phyloP scores from a whole-genome alignment of 2,329 filamentous ascomycete species.

The Ceratocystis colombiana region DNA sequence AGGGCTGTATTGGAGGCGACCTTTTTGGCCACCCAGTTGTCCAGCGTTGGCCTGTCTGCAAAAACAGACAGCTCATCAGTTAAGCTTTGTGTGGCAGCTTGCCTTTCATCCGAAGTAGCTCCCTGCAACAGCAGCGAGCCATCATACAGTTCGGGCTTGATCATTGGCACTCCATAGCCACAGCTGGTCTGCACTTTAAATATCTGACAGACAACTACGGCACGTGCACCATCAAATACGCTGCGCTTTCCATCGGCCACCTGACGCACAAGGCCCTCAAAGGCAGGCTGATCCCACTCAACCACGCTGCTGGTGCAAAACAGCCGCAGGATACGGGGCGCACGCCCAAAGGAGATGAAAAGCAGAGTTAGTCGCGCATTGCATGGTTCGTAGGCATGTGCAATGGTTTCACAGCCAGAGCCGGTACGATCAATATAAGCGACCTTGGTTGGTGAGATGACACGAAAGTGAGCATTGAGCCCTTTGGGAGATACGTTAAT shows the following conservation, averaged over 20 bases:
- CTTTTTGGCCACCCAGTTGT: constrained; percentile 41
- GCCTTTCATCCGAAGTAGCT: constrained; percentile 20
- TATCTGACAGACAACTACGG: constrained; percentile 51
- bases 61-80: constrained; percentile 37
- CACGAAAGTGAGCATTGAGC: constrained; percentile 51
- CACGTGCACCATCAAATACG: constrained; percentile 43
- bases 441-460: constrained; percentile 50
- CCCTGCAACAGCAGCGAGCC: not conserved
- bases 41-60: constrained; percentile 47
- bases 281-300: constrained; percentile 47
- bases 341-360: constrained; percentile 55
- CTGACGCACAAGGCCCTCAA: constrained; percentile 40
- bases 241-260: constrained; percentile 33
- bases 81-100: not conserved
- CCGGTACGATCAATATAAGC: constrained; percentile 67
- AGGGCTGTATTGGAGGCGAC: constrained; percentile 41
- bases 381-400: constrained; percentile 54
- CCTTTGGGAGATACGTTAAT: constrained; percentile 72
- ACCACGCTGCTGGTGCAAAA: constrained; percentile 52
- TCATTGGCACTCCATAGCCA: constrained; percentile 52
- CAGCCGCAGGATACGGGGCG: constrained; percentile 53
- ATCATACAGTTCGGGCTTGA: constrained; percentile 36
- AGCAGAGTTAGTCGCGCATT: constrained; percentile 66
- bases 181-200: constrained; percentile 59
- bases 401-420: constrained; percentile 65